Evolutionary conservation across 2,329 filamentous ascomycete species (phyloP).

Genomic region (Stagonosporopsis tanaceti): DNA sequence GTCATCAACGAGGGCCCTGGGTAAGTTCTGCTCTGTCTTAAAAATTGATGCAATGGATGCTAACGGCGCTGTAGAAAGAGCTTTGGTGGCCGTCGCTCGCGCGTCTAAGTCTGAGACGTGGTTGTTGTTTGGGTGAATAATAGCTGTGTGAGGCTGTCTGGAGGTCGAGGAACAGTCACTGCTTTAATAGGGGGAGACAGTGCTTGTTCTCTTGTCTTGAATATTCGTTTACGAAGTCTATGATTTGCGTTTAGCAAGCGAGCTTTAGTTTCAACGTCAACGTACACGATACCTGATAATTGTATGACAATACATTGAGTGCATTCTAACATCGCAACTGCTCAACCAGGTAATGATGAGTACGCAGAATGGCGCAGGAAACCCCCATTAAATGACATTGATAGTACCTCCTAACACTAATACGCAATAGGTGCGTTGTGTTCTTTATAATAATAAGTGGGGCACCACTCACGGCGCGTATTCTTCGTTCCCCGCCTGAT

Average conservation of each 20-base stretch:
- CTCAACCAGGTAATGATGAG: background rate
- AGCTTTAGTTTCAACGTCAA: background rate
- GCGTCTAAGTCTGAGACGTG: background rate
- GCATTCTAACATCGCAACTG: background rate
- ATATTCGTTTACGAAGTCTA: background rate
- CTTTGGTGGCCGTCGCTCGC: conserved; percentile 14
- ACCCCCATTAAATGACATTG: too few species aligned
- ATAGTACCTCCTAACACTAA: background rate
- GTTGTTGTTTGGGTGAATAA: background rate
- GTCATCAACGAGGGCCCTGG: conserved; percentile 18
- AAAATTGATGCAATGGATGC: background rate
- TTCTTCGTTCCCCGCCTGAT: conserved; percentile 34
- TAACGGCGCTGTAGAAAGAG: conserved; percentile 6
- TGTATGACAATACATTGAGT: background rate
- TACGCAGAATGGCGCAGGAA: background rate
- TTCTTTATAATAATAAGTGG: too few species aligned
- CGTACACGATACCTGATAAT: background rate
- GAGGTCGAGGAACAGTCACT: background rate
- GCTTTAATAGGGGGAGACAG: background rate
- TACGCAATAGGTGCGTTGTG: background rate
- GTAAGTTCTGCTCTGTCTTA: background rate
- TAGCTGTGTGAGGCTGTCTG: background rate
- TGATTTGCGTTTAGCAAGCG: conserved; percentile 5
- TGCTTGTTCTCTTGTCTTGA: background rate
- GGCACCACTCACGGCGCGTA: conserved; percentile 11